phyloP scores from a whole-genome alignment of 441 rosid species.

The Aleurites moluccanus region DNA sequence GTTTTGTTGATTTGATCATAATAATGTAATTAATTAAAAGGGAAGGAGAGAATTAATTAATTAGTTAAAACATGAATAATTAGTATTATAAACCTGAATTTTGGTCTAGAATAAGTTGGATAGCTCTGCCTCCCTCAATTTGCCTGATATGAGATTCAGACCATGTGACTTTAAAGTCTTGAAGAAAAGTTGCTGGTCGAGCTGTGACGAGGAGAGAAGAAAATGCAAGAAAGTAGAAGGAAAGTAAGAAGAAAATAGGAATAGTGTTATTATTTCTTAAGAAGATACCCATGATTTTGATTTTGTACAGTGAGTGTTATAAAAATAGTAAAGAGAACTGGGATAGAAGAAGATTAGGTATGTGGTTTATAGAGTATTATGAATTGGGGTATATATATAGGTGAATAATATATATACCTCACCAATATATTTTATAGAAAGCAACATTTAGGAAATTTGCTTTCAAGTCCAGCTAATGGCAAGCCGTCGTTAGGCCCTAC shows the following conservation, averaged over 20 bases:
- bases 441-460: slow-evolving; percentile 35
- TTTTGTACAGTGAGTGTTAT: too few relatives aligned
- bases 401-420: background rate
- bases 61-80: background rate
- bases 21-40: background rate
- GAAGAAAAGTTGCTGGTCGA: slow-evolving; percentile 56
- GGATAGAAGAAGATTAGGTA: background rate
- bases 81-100: slow-evolving; percentile 47
- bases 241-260: slow-evolving; percentile 10
- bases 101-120: slow-evolving; percentile 76
- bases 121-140: slow-evolving; percentile 62
- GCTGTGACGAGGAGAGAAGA: slow-evolving; percentile 32
- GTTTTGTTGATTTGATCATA: background rate
- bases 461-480: slow-evolving; percentile 79
- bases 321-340: background rate
- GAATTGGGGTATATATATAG: slow-evolving; percentile 28
- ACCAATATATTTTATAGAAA: slow-evolving; percentile 17
- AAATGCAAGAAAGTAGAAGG: slow-evolving; percentile 27
- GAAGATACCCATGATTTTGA: slow-evolving; percentile 4
- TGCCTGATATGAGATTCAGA: slow-evolving; percentile 66
- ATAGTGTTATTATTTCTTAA: background rate
- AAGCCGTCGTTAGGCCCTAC: slow-evolving; percentile 70
- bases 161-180: slow-evolving; percentile 71
- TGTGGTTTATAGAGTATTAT: slow-evolving; percentile 18
- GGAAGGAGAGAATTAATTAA: background rate